Conservation (phyloP, 1,284 basidiomycete species). For the Boletus smithii region DNA sequence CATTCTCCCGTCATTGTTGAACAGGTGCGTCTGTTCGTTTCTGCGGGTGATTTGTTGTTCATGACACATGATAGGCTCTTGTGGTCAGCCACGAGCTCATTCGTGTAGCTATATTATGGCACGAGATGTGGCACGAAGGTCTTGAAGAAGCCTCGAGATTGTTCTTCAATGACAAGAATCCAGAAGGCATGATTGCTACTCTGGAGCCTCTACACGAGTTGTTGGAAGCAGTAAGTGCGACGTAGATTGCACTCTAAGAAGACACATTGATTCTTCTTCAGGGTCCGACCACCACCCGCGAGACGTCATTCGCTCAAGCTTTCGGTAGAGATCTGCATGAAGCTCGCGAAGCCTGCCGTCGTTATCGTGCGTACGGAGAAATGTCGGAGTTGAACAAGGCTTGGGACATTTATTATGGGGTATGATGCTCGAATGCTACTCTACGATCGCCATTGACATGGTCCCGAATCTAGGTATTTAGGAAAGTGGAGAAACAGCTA, state of each 20-base stretch:
- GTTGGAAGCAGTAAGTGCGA: slow-evolving; percentile 77
- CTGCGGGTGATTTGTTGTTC: neutral
- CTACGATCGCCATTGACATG: slow-evolving; percentile 8
- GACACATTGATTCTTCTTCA: slow-evolving; percentile 29
- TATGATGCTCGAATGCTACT: slow-evolving; percentile 31
- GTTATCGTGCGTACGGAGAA: slow-evolving; percentile 88
- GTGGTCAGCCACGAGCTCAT: slow-evolving; percentile 95
- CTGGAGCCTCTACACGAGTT: slow-evolving; percentile 93
- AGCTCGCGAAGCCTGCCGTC: slow-evolving; percentile 88
- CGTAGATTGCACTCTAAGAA: neutral
- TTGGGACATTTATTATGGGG: slow-evolving; percentile 99
- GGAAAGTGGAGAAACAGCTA: slow-evolving; percentile 93
- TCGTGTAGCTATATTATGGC: slow-evolving; percentile 97
- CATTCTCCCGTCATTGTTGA: slow-evolving; percentile 89
- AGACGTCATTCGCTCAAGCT: slow-evolving; percentile 93
- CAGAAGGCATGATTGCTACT: slow-evolving; percentile 97
- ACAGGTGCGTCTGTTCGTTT: slow-evolving; percentile 53
- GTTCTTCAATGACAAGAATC: slow-evolving; percentile 98
- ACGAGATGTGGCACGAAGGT: slow-evolving; percentile 99
- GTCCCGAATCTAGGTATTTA: slow-evolving; percentile 72
- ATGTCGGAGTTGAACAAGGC: slow-evolving; percentile 92
- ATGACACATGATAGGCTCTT: slow-evolving; percentile 57
- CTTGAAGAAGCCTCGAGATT: slow-evolving; percentile 96
- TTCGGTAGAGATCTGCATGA: slow-evolving; percentile 93
- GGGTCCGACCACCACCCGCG: slow-evolving; percentile 92